Evolutionary conservation across 2,329 filamentous ascomycete species (phyloP).

Genomic region (Botrytis medusae): DNA sequence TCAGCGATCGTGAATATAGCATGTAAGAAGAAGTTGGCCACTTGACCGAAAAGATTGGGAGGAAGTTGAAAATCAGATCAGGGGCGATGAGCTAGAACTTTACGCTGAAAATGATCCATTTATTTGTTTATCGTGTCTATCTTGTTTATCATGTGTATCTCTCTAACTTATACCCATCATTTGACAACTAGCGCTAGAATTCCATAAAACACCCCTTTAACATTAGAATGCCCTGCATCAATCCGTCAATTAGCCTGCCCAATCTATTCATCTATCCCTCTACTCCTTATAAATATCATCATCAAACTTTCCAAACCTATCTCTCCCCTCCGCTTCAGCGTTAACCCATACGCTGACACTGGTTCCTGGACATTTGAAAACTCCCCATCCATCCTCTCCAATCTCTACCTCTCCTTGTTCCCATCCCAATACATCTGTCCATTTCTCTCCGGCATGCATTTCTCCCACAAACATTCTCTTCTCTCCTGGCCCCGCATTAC

Average conservation of each 20-base stretch:
- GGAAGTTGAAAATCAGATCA: background rate
- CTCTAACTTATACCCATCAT: background rate
- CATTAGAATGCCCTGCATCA: background rate
- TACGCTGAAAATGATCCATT: background rate
- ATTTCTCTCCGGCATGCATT: constrained; percentile 57
- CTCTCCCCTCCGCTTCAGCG: constrained; percentile 52
- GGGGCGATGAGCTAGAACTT: background rate
- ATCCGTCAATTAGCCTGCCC: background rate
- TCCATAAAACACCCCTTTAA: background rate
- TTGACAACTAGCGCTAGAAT: background rate
- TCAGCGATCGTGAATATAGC: background rate
- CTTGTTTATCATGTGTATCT: background rate
- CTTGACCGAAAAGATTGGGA: background rate
- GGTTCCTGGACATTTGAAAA: constrained; percentile 54
- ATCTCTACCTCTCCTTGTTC: constrained; percentile 56
- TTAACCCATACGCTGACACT: constrained; percentile 64
- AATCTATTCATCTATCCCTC: background rate
- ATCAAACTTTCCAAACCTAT: constrained; percentile 44
- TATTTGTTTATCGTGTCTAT: background rate
- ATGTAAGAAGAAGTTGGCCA: background rate
- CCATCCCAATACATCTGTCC: constrained; percentile 62
- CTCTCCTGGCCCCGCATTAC: constrained; percentile 48
- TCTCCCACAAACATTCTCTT: constrained; percentile 64
- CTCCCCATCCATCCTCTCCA: constrained; percentile 57
- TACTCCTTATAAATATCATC: constrained; percentile 19